Percentiles rank a stretch among this genome's conserved stretches.
Evolutionary conservation across 345 rosid species (phyloP).

Genomic region (Atalantia buxifolia): DNA sequence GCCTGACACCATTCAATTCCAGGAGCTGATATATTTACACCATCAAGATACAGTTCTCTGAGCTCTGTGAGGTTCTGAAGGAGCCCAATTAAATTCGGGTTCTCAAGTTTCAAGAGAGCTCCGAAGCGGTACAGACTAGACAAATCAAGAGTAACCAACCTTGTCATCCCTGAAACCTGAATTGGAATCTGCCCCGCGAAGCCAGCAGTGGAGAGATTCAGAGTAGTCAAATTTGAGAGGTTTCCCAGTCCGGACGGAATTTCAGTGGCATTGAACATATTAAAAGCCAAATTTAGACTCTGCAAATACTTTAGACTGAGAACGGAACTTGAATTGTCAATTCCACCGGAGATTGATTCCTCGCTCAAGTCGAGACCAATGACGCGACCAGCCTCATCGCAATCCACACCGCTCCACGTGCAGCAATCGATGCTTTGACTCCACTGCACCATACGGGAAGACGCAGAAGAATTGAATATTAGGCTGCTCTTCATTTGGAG

Average conservation of each 20-base stretch:
- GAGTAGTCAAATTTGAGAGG: background rate
- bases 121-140: background rate
- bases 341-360: conserved; percentile 19
- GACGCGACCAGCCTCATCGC: conserved; percentile 10
- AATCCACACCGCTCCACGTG: conserved; percentile 16
- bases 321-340: conserved; percentile 15
- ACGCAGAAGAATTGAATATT: background rate
- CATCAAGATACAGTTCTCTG: conserved; percentile 31
- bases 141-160: conserved; percentile 33
- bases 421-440: conserved; percentile 17
- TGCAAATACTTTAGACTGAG: conserved; percentile 17
- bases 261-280: background rate
- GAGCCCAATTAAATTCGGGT: conserved; percentile 23
- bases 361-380: conserved; percentile 28
- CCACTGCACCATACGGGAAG: conserved; percentile 3
- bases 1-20: conserved; percentile 33
- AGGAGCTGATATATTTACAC: conserved; percentile 22
- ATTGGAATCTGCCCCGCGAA: conserved; percentile 33
- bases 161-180: conserved; percentile 17
- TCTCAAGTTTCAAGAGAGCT: conserved; percentile 10
- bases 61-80: conserved; percentile 25
- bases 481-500: conserved; percentile 2
- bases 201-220: conserved; percentile 36
- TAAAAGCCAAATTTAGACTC: conserved; percentile 17
- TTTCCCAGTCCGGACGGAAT: background rate